Evolutionary conservation across 2,329 filamentous ascomycete species (phyloP), one percentile per base, ranked within the genome.

Genomic region (Passalora sequoiae): DNA sequence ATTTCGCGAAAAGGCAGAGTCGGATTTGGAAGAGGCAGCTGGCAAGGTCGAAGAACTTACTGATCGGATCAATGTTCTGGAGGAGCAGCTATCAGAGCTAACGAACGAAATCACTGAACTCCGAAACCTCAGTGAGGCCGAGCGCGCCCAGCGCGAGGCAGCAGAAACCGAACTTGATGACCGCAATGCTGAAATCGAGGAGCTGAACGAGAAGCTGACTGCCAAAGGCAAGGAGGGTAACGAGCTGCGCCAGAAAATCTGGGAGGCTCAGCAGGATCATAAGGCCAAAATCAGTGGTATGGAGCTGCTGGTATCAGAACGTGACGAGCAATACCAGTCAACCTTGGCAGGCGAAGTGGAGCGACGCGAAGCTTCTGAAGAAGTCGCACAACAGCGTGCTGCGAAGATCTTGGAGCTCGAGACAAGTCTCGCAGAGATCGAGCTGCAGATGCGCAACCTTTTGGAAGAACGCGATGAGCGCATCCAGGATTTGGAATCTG

Each of bases 191-290:
- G 57, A 67, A 41, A 65, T 73, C 31, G 65, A 64, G 4, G 62
- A 64, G 5, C 60, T 72, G 16, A 63, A 69, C 15, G 40, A 60
- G 17, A 66, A 65, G 41, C 54, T 73, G 4, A 62, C 66, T 16
- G 59, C 66, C 15, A 55, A 60, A n/a, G 70, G 71, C 29, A 58
- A 66, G 12, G 63, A 71, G 46, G 69, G 69, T n/a, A 72, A 74
- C 22, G 64, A 71, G 50, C 63, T 74, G 19, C 69, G 70, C 3
- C 64, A 67, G 41, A 73, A 73, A 55, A 56, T 73, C 4, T 73
- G 70, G 54, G 60, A 69, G 37, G 57, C 68, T 2, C 71, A 73
- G 56, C 62, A 69, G 47, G 58, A 67, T 35, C 66, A 69, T 50
- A 62, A 67, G 30, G 43, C 57, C 19, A 48, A 61, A n/a, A 58